These are phyloP conservation scores for Canna indica DNA, from an alignment of 176 grass and related monocot genomes.

Conservation along the genomic window DNA sequence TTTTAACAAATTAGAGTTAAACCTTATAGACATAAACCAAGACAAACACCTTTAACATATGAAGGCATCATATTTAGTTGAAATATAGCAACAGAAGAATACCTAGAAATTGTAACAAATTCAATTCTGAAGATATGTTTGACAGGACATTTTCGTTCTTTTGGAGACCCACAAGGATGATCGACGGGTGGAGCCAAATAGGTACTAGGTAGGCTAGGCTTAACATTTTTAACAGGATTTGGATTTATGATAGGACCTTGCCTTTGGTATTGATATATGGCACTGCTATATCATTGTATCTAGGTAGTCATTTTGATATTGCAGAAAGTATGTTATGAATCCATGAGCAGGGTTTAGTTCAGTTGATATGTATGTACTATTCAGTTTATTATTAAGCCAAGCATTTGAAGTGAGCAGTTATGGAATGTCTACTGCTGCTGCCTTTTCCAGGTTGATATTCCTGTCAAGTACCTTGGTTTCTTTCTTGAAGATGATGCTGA, in stretches of 20 bases:
- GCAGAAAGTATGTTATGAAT: neutral
- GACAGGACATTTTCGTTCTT: neutral
- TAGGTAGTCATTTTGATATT: neutral
- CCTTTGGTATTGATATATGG: neutral
- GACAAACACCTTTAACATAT: neutral
- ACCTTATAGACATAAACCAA: too few relatives aligned
- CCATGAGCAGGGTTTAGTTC: neutral
- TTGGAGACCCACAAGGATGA: neutral
- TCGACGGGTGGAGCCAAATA: neutral
- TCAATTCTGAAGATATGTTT: neutral
- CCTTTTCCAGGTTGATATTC: constrained; percentile 57
- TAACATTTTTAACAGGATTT: neutral
- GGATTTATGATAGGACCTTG: neutral
- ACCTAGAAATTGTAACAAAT: neutral
- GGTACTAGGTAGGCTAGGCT: neutral
- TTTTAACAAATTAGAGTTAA: too few relatives aligned
- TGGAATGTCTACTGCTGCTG: neutral
- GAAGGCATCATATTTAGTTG: neutral
- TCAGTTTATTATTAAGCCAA: neutral
- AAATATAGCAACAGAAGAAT: neutral
- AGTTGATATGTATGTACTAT: neutral
- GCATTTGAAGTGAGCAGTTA: neutral
- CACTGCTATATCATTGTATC: neutral
- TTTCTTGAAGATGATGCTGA: constrained; percentile 94
- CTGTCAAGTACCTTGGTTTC: constrained; percentile 88